Conservation (phyloP, 2,329 filamentous ascomycete genomes). For the Grosmannia serpens region DNA sequence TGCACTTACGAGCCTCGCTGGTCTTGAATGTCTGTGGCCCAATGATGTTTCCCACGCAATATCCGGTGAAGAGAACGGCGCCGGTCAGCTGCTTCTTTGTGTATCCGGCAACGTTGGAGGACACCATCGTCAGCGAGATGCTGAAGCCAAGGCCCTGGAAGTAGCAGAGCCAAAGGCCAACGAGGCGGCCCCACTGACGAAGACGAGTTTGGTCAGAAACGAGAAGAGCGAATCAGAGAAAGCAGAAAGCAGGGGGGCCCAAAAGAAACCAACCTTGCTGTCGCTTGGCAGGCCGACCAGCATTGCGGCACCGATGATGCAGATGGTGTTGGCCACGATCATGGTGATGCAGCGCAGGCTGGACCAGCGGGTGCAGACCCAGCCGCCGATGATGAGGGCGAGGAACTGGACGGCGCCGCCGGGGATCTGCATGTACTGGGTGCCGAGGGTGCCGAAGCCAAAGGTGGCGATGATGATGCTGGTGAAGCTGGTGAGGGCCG, state of each 20-base stretch:
- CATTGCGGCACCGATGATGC: conserved; percentile 39
- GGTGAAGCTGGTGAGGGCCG: conserved; percentile 26
- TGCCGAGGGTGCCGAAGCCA: conserved; percentile 18
- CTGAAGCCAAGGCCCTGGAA: conserved; percentile 27
- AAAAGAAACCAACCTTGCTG: conserved; percentile 3
- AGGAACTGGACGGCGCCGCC: conserved; percentile 46
- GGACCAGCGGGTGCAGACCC: conserved; percentile 39
- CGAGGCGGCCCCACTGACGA: conserved; percentile 38
- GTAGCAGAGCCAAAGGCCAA: conserved; percentile 38
- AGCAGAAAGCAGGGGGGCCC: background rate
- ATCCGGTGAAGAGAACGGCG: conserved; percentile 39
- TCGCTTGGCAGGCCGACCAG: conserved; percentile 32
- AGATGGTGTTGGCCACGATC: conserved; percentile 42
- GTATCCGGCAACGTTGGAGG: conserved; percentile 39
- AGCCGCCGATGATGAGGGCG: conserved; percentile 37
- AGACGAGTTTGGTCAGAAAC: background rate
- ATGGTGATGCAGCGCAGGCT: conserved; percentile 42
- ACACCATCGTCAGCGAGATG: conserved; percentile 40
- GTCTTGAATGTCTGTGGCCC: conserved; percentile 41
- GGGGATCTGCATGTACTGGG: conserved; percentile 38
- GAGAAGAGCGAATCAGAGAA: background rate
- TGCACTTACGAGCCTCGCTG: conserved; percentile 25
- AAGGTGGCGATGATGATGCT: conserved; percentile 22
- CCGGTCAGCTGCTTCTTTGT: conserved; percentile 43
- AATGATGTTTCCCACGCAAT: conserved; percentile 43